Base-by-base conservation (phyloP, 2,329 filamentous ascomycete genomes). In the Pseudocercospora eumusae region DNA sequence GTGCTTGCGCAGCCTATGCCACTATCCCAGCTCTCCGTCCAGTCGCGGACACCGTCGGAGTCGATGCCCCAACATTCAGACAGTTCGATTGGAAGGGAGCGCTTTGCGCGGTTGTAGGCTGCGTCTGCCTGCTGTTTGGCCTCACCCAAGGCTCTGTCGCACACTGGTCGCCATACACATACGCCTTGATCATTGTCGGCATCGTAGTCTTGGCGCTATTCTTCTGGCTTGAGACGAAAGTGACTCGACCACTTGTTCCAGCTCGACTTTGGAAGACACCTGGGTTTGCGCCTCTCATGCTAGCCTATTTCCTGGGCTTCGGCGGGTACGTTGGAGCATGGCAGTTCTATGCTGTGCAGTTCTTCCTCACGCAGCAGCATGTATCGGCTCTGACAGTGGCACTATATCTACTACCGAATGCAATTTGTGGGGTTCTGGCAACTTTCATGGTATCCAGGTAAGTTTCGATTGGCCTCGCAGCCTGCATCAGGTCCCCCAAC, bases 371-470 rank as follows among this genome's bases (percentile, higher is more conserved):
- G n/a, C 72, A 76, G 68, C 79, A 81, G 61, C 71, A 75, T 11
- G 75, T 73, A 0, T 74, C 71, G 0, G 73, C 79, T 0, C 66
- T 81, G 1, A 78, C 75, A 0, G 76, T 78, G 1, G 78, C 79
- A 0, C 67, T 81, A 0, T 81, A 81, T 54, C 72, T 79, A 20
- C 72, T 81, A 1, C 79, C 80, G 1, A 82, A 82, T 56, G 79
- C 74, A 6, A 66, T 81, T 4, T 73, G 78, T 5, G 80, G 79
- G 1, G 74, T 81, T 0, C 64, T 81, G 4, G 79, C 80, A 0
- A 79, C 79, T 0, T 80, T 73, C 68, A 70, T 81, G n/a, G 79
- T 82, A 8, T 78, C 76, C 45, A 76, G 76, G 28, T 50, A 23
- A 27, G 45, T 50, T 5, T 4, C 45, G 8, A 27, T n/a, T n/a